Evolutionary conservation across 2,329 filamentous ascomycete species (phyloP), one percentile per base, ranked within the genome.

Genomic region (Cordyceps pruinosa): DNA sequence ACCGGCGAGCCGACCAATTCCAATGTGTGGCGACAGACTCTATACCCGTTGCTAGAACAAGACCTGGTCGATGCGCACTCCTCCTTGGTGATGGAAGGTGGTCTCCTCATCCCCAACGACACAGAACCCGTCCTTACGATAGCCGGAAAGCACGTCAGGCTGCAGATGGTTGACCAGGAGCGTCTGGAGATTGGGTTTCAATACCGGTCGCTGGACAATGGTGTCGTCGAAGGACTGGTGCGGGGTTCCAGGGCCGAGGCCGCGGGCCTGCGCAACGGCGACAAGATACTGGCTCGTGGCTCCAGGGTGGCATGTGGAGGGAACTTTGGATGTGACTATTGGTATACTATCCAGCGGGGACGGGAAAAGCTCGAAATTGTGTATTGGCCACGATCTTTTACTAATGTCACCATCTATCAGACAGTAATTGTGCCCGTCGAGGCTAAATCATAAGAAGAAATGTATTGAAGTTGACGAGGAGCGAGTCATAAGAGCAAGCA

Each of bases 401-500:
- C n/a, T n/a, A n/a, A n/a, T n/a, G n/a, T n/a, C n/a, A n/a, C n/a
- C n/a, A n/a, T n/a, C n/a, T n/a, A n/a, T n/a, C n/a, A n/a, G n/a
- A n/a, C n/a, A n/a, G n/a, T n/a, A n/a, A n/a, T n/a, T n/a, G n/a
- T n/a, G n/a, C n/a, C n/a, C n/a, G n/a, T n/a, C n/a, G n/a, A n/a
- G n/a, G n/a, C n/a, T n/a, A n/a, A n/a, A n/a, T n/a, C n/a, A n/a
- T n/a, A n/a, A n/a, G n/a, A n/a, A n/a, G n/a, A n/a, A n/a, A n/a
- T n/a, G n/a, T n/a, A 87, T 90, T 61, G 85, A 90, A 57, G 74
- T 88, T 48, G 83, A 92, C 63, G 88, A 91, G 70, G 85, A 83
- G 28, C 73, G 81, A 66, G 80, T 91, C 9, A 75, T 85, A 37
- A 76, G 76, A 61, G 71, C 86, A 37, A 79, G 83, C 0, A 73